A percentile compares a stretch with the other conserved stretches of the same genome.
These are phyloP conservation scores for Nakazawaea ambrosiae DNA, from an alignment of 805 yeast species.

Conservation along the genomic window DNA sequence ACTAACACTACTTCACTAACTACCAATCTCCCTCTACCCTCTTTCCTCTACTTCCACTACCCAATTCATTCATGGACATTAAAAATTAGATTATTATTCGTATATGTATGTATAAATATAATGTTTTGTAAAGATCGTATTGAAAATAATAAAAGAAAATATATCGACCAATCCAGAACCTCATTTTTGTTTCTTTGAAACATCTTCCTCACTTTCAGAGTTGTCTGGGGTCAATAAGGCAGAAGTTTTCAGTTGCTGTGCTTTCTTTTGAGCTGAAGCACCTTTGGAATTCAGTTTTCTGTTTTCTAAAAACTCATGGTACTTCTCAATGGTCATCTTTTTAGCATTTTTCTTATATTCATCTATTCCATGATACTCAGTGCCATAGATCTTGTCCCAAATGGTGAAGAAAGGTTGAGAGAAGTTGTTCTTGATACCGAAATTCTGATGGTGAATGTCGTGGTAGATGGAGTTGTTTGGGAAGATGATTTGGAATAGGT, in stretches of 20 bases:
- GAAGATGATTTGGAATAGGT: conserved; percentile 82
- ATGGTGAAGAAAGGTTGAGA: conserved; percentile 94
- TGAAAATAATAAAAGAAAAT: no score
- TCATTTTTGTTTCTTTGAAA: no score
- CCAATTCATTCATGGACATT: no score
- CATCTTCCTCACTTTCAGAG: conserved; percentile 10
- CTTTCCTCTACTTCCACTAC: no score
- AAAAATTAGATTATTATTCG: no score
- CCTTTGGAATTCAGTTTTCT: conserved; percentile 19
- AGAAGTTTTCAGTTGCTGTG: not conserved
- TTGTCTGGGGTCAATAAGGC: conserved; percentile 8
- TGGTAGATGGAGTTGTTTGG: conserved; percentile 96
- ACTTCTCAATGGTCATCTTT: conserved; percentile 59
- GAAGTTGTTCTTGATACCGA: conserved; percentile 89
- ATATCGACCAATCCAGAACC: no score
- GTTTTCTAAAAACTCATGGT: conserved; percentile 46
- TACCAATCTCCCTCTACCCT: no score
- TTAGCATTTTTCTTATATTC: conserved; percentile 60
- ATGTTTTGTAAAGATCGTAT: no score
- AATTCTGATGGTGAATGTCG: conserved; percentile 95
- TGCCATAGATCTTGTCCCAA: conserved; percentile 76
- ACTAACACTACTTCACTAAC: no score
- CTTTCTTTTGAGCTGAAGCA: not conserved
- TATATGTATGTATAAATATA: no score
- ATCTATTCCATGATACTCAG: conserved; percentile 64